Evolutionary conservation across 2,329 filamentous ascomycete species (phyloP).

Genomic region (Zymoseptoria passerinii): DNA sequence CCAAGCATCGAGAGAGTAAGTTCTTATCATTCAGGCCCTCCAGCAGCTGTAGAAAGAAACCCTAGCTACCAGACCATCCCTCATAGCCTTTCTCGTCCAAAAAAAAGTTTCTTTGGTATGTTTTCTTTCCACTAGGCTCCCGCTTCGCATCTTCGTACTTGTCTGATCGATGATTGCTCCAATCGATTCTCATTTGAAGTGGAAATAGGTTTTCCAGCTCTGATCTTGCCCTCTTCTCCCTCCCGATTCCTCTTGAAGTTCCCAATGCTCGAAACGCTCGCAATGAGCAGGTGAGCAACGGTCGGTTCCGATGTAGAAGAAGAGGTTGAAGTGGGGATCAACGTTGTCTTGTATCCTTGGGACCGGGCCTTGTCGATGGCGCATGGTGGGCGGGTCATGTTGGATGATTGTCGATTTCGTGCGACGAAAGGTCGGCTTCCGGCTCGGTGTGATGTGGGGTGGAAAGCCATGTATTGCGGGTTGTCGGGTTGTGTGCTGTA

Average conservation of each 20-base stretch:
- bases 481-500: slow-evolving; percentile 4
- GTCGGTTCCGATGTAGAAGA: not conserved
- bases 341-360: not conserved
- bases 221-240: not conserved
- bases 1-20: not conserved
- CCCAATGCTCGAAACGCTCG: not conserved
- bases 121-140: slow-evolving; percentile 19
- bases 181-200: not conserved
- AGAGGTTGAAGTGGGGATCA: not conserved
- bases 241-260: not conserved
- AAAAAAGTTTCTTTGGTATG: slow-evolving; percentile 5
- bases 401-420: not conserved
- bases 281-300: not conserved
- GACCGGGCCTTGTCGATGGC: not conserved
- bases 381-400: not conserved
- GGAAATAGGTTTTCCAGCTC: not conserved
- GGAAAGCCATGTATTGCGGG: slow-evolving; percentile 1
- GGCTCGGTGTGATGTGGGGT: not conserved
- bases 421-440: not conserved
- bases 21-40: not conserved
- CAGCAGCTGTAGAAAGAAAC: not conserved
- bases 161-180: not conserved
- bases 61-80: not conserved
- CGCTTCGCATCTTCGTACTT: not conserved
- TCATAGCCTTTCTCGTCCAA: not conserved